Evolutionary conservation across 1,284 basidiomycete genomes (phyloP), one percentile per base, ranked within the genome.

Genomic region (Schizophyllum amplum): DNA sequence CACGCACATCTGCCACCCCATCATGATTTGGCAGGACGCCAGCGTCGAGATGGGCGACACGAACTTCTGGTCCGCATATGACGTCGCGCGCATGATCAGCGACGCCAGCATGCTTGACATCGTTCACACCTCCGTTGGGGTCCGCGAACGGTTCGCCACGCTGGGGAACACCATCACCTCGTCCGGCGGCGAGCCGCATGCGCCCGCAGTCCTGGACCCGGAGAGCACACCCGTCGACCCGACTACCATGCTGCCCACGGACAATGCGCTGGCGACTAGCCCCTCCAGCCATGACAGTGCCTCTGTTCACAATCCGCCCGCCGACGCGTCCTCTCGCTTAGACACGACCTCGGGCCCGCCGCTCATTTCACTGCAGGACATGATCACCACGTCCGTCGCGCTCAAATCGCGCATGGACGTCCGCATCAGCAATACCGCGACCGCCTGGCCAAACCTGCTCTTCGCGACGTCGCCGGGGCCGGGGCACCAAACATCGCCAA

Each of bases 41-140:
- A 67, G 70, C 11, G 74, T 76, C 6, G 92, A 95, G 63, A 73
- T 92, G 5, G 74, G 74, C 4, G 77, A 83, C 61, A 75, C 76
- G 20, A 78, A 83, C 60, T 81, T 85, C 57, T 94, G 89, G 88
- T 68, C 74, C 6, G 72, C 79, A 47, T 86, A 87, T 65, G 81
- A 82, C 61, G 75, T 86, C 22, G 75, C 86, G 15, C 77, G 82
- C 52, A 86, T 93, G 56, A 78, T 82, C 24, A 86, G 82, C 53
- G 86, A 90, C 66, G 86, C 86, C 55, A 76, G 77, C 47, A 83
- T 88, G 79, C 76, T 90, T 53, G 84, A 87, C 62, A 72, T 84
- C 21, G 79, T 79, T 49, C 83, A 83, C 59, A 77, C 77, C 3
- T 73, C 78, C 22, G 64, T 82, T 24, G 78, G 72, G 1, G 60